Evolutionary conservation across 176 grass and related monocot species (phyloP).

Genomic region (Triticum timopheevii): DNA sequence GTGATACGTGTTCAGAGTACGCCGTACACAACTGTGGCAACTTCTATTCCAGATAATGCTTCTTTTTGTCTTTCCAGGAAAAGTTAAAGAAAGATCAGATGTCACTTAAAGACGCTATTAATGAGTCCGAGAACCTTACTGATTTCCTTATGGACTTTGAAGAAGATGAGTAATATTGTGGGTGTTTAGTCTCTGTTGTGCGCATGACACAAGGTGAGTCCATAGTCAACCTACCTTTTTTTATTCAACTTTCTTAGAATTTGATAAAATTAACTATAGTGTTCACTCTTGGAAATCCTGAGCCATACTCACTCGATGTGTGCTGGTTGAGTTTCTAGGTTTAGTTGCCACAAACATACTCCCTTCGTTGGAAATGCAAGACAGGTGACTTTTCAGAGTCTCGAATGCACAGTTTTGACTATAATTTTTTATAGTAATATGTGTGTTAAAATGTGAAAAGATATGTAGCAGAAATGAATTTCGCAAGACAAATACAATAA

Average conservation of each 20-base stretch:
- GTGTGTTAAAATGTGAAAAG: neutral
- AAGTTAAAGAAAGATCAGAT: constrained; percentile 62
- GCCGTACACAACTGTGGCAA: neutral
- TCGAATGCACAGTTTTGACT: neutral
- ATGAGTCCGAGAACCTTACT: constrained; percentile 80
- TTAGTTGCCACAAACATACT: constrained; percentile 7
- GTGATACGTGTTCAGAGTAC: constrained; percentile 17
- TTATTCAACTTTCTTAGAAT: neutral
- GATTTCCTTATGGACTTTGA: constrained; percentile 90
- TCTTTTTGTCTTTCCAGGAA: constrained; percentile 45
- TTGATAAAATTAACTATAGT: neutral
- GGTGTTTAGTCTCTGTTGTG: constrained; percentile 8
- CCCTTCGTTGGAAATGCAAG: neutral
- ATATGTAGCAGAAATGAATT: neutral
- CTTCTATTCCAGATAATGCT: constrained; percentile 8
- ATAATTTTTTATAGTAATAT: neutral
- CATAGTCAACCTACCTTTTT: constrained; percentile 7
- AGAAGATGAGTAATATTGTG: constrained; percentile 52
- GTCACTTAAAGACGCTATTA: constrained; percentile 75
- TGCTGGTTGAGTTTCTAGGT: constrained; percentile 13
- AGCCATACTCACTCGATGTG: neutral
- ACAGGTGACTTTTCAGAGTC: neutral
- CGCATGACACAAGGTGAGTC: constrained; percentile 28
- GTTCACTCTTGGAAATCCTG: constrained; percentile 21
- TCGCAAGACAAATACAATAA: neutral